Percentiles rank a stretch among this genome's conserved stretches.
Evolutionary conservation across 768 basidiomycete species (phyloP).

Genomic region (Xanthoconium stramineum): DNA sequence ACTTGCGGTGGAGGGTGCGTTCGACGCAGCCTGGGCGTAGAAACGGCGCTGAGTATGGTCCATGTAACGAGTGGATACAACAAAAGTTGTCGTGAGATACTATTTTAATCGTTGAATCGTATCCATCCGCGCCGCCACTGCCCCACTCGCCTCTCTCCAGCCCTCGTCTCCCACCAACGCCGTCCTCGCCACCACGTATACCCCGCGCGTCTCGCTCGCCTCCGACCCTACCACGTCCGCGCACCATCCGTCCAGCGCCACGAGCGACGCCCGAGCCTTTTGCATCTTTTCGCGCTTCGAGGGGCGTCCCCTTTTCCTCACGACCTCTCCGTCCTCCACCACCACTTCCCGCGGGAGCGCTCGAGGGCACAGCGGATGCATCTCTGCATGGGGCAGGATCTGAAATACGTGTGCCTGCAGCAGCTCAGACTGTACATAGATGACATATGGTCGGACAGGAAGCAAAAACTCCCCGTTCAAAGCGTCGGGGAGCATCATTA

Average conservation of each 20-base stretch:
- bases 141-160: slow-evolving; percentile 35
- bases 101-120: slow-evolving; percentile 13
- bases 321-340: slow-evolving; percentile 34
- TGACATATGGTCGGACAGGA: slow-evolving; percentile 49
- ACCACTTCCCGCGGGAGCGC: slow-evolving; percentile 68
- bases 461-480: slow-evolving; percentile 40
- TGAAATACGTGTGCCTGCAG: slow-evolving; percentile 51
- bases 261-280: slow-evolving; percentile 49
- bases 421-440: slow-evolving; percentile 49
- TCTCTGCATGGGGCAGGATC: slow-evolving; percentile 52
- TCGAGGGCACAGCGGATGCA: slow-evolving; percentile 57
- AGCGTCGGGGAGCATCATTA: slow-evolving; percentile 47
- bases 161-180: slow-evolving; percentile 29
- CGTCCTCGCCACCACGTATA: slow-evolving; percentile 45
- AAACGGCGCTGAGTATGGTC: slow-evolving; percentile 39
- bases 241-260: slow-evolving; percentile 49
- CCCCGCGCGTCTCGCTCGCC: slow-evolving; percentile 32
- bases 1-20: slow-evolving; percentile 50
- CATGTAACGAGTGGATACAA: slow-evolving; percentile 15
- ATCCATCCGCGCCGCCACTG: slow-evolving; percentile 51
- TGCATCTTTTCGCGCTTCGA: slow-evolving; percentile 56
- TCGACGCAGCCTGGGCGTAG: slow-evolving; percentile 38
- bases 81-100: no score
- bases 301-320: slow-evolving; percentile 61
- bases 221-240: slow-evolving; percentile 22